Base-by-base conservation (phyloP, 208 protist genomes). In the Acanthamoeba sp. region DNA sequence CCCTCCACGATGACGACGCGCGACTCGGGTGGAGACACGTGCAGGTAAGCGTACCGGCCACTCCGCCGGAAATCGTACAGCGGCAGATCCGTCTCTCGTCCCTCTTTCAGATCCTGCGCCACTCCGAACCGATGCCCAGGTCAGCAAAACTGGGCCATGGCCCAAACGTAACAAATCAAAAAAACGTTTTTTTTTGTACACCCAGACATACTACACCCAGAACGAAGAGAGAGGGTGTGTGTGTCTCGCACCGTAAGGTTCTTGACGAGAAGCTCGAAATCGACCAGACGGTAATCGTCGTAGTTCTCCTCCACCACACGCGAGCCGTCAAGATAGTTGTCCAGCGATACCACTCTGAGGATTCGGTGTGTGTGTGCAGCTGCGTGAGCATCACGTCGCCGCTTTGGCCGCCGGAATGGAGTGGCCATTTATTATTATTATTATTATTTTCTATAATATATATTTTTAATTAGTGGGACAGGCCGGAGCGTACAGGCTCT, bases 261-360 rank as follows among this genome's bases (percentile, higher is more conserved):
- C 69, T 96, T 95, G 52, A 78, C 73, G 27, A 96, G 78, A 27
- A 96, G 88, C 45, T 95, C 93, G 36, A 95, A 96, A 62, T 96
- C 95, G 14, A 96, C 84, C 5, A 95, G 92, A 69, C 94, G 80
- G 93, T 93, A 94, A 88, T 96, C 95, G 87, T 96, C 95, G 87
- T 95, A 96, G 48, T 95, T 96, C 40, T 96, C 95, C 20, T 96
- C 95, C 24, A 96, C 76, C 34, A 96, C 94, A 32, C 96, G 91
- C 29, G 80, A 91, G 42, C 78, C 78, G 71, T 95, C 95, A 27
- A 96, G 73, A 92, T 96, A 96, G 48, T 96, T 96, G 95, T 96
- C 95, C 52, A 96, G 59, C 69, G 94, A 95, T 34, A 96, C 91
- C 50, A 96, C 87, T 22, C 95, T 96, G n/a, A n/a, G n/a, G n/a